These are phyloP conservation scores for Arabidopsis thaliana DNA, from an alignment of 345 rosid species.

Conservation along the genomic window DNA sequence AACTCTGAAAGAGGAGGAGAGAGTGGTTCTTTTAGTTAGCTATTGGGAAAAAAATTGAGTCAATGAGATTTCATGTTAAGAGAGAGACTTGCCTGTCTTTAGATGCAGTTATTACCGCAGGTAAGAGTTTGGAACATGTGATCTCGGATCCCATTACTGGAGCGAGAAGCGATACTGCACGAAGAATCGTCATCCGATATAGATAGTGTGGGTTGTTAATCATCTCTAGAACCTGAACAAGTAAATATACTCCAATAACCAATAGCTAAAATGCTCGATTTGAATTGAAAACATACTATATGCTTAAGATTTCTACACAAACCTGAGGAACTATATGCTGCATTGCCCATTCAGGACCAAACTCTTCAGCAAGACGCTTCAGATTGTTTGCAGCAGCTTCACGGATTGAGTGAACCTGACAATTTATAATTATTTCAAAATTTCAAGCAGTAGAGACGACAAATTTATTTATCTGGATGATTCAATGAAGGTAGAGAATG, in stretches of 20 bases:
- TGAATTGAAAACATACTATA: neutral
- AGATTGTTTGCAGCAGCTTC: conserved; percentile 96
- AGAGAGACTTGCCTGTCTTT: conserved; percentile 72
- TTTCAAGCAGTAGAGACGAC: neutral
- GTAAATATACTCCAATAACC: neutral
- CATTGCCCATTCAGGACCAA: conserved; percentile 99
- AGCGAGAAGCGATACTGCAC: conserved; percentile 81
- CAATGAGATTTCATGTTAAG: neutral
- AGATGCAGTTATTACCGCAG: conserved; percentile 74
- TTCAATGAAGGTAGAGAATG: conserved; percentile 1
- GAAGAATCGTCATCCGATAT: conserved; percentile 87
- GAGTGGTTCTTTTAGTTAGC: neutral
- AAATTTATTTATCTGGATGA: neutral
- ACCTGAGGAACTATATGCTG: conserved; percentile 98
- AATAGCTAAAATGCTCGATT: neutral
- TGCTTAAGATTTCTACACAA: conserved; percentile 15
- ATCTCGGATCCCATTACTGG: conserved; percentile 92
- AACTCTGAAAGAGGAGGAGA: conserved; percentile 55
- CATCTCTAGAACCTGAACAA: conserved; percentile 80
- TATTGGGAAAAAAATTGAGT: neutral
- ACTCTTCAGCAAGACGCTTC: conserved; percentile 96
- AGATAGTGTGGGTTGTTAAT: conserved; percentile 85
- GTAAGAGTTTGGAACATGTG: conserved; percentile 83
- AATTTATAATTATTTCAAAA: neutral
- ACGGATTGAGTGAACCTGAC: conserved; percentile 86